phyloP scores from a whole-genome alignment of 306 rosid species.

The Prunus salicina region DNA sequence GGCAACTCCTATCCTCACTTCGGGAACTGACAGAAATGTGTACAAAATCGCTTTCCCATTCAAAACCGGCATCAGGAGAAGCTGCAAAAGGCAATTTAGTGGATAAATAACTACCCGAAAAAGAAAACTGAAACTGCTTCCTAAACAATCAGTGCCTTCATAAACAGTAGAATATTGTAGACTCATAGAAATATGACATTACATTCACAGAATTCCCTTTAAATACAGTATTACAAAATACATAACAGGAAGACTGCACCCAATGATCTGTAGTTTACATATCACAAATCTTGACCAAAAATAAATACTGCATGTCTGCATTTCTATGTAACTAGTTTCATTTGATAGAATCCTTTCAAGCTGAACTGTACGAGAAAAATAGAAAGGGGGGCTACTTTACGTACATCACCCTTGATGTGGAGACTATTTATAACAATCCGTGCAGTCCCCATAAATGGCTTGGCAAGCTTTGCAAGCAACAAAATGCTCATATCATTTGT shows the following conservation, averaged over 20 bases:
- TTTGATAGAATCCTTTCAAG: background rate
- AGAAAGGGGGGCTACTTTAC: slow-evolving; percentile 34
- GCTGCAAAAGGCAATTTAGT: slow-evolving; percentile 51
- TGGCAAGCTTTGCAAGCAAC: slow-evolving; percentile 84
- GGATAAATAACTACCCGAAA: slow-evolving; percentile 14
- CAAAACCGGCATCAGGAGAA: slow-evolving; percentile 69
- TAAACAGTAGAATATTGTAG: too few species aligned
- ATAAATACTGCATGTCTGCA: background rate
- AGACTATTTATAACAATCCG: slow-evolving; percentile 91
- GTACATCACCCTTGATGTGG: slow-evolving; percentile 94
- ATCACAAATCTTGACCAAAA: background rate
- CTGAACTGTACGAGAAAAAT: slow-evolving; percentile 2
- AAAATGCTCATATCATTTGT: slow-evolving; percentile 87
- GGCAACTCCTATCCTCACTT: slow-evolving; percentile 90
- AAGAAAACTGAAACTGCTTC: slow-evolving; percentile 8
- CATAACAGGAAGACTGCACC: too few species aligned
- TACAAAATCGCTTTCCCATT: slow-evolving; percentile 78
- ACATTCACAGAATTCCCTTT: too few species aligned
- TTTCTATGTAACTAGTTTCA: background rate
- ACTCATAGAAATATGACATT: too few species aligned
- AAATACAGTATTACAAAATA: too few species aligned
- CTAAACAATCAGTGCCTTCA: background rate
- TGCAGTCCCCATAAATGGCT: slow-evolving; percentile 86
- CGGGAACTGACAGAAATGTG: slow-evolving; percentile 82
- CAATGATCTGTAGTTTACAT: too few species aligned